A percentile compares a stretch with the other conserved stretches of the same genome.
Conservation (phyloP, 805 yeast species). For the Yamadazyma endophytica region DNA sequence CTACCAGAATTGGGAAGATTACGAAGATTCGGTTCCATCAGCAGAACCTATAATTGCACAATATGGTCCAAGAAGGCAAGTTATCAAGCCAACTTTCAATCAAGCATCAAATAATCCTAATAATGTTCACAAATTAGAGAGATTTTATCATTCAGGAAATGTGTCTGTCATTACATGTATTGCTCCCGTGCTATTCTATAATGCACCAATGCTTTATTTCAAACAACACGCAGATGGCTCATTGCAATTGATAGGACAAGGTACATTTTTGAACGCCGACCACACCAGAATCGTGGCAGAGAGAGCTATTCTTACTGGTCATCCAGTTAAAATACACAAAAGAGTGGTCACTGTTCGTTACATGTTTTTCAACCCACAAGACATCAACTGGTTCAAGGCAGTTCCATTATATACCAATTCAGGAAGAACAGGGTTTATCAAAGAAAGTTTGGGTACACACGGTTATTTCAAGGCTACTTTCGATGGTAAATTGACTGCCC, state of each 20-base stretch:
- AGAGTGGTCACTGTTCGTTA: conserved; percentile 86
- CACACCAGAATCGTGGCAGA: conserved; percentile 81
- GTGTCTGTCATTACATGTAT: conserved; percentile 76
- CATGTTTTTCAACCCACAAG: conserved; percentile 94
- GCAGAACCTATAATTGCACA: conserved; percentile 79
- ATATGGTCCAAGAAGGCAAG: conserved; percentile 88
- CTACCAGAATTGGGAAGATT: conserved; percentile 85
- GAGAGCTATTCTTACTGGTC: conserved; percentile 87
- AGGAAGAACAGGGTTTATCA: conserved; percentile 93
- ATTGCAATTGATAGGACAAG: conserved; percentile 78
- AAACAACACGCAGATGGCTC: conserved; percentile 50
- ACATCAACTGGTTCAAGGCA: conserved; percentile 82
- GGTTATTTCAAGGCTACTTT: conserved; percentile 96
- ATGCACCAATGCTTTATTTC: conserved; percentile 81
- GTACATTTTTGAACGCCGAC: conserved; percentile 84
- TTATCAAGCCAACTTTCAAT: conserved; percentile 78
- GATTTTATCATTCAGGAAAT: conserved; percentile 73
- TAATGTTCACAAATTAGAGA: conserved; percentile 81
- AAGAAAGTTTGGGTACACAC: conserved; percentile 95
- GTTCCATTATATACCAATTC: conserved; percentile 89
- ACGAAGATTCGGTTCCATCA: conserved; percentile 80
- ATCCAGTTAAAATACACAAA: conserved; percentile 93
- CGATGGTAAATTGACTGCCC: conserved; percentile 85
- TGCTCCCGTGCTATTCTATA: conserved; percentile 81
- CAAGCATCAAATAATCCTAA: conserved; percentile 73